Conservation (phyloP, 78 protist genomes). For the Goniomonas avonlea region DNA sequence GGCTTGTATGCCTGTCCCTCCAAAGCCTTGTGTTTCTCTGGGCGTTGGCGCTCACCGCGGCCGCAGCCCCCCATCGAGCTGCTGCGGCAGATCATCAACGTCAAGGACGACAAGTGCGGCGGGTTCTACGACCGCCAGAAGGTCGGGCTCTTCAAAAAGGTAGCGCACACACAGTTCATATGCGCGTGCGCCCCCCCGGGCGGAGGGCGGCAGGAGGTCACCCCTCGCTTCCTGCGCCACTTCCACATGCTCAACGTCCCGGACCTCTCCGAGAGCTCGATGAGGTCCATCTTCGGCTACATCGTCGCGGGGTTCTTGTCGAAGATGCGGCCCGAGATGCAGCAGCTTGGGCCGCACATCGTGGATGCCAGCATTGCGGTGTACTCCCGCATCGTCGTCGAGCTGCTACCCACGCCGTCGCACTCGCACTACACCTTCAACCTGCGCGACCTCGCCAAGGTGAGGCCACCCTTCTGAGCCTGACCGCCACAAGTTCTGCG, state of each 20-base stretch:
- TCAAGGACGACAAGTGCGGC: conserved; percentile 28
- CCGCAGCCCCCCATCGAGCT: conserved; percentile 84
- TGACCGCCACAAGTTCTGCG: no score
- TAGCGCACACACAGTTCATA: conserved; percentile 35
- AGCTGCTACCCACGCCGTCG: conserved; percentile 68
- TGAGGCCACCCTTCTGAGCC: conserved; percentile 57
- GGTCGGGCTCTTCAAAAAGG: conserved; percentile 46
- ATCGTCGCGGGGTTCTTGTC: conserved; percentile 56
- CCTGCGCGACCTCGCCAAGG: conserved; percentile 63
- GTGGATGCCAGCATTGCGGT: conserved; percentile 47
- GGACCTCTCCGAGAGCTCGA: conserved; percentile 15
- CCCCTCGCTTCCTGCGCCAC: conserved; percentile 52
- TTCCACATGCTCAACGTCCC: conserved; percentile 58
- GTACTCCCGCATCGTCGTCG: conserved; percentile 31
- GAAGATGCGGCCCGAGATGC: neutral
- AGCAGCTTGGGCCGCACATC: conserved; percentile 7
- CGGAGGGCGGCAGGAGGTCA: conserved; percentile 64
- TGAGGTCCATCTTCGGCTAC: conserved; percentile 49
- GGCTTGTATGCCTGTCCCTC: no score
- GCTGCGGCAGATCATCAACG: conserved; percentile 59
- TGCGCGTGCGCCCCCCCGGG: conserved; percentile 77
- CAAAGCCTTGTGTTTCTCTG: no score
- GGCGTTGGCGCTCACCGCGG: conserved; percentile 34
- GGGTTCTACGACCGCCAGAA: conserved; percentile 72
- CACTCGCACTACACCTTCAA: conserved; percentile 82